Evolutionary conservation across 495 filamentous ascomycete genomes (phyloP).

Genomic region (Daldinia loculata): DNA sequence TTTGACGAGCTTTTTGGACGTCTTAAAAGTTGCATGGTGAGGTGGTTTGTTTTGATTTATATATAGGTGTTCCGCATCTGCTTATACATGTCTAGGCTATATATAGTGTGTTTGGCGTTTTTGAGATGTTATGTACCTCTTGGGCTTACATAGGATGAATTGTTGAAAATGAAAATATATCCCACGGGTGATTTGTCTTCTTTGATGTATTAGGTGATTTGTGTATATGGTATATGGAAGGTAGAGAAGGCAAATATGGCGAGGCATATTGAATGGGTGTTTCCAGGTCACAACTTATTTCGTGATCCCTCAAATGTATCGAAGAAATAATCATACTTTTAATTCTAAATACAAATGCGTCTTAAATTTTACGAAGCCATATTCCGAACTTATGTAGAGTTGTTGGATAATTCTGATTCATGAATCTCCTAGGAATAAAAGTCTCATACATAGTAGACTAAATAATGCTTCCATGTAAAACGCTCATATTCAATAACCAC

Average conservation of each 20-base stretch:
- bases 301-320: too few relatives aligned
- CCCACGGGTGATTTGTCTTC: neutral
- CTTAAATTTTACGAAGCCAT: neutral
- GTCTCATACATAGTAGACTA: neutral
- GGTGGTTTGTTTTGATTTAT: slow-evolving; percentile 10
- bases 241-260: too few relatives aligned
- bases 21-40: slow-evolving; percentile 33
- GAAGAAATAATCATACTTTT: too few relatives aligned
- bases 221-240: neutral
- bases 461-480: neutral
- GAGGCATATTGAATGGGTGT: too few relatives aligned
- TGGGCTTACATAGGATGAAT: slow-evolving; percentile 13
- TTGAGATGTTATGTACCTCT: slow-evolving; percentile 22
- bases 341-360: too few relatives aligned
- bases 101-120: slow-evolving; percentile 7
- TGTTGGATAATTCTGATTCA: neutral
- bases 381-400: neutral
- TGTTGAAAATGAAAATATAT: slow-evolving; percentile 12
- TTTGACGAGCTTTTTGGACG: neutral
- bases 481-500: neutral
- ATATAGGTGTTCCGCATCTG: neutral
- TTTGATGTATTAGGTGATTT: neutral
- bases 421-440: neutral
- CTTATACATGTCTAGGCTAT: neutral
- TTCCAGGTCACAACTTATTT: too few relatives aligned